These are phyloP conservation scores for Kodamaea ohmeri DNA, from an alignment of 1,139 yeast species.

Conservation along the genomic window DNA sequence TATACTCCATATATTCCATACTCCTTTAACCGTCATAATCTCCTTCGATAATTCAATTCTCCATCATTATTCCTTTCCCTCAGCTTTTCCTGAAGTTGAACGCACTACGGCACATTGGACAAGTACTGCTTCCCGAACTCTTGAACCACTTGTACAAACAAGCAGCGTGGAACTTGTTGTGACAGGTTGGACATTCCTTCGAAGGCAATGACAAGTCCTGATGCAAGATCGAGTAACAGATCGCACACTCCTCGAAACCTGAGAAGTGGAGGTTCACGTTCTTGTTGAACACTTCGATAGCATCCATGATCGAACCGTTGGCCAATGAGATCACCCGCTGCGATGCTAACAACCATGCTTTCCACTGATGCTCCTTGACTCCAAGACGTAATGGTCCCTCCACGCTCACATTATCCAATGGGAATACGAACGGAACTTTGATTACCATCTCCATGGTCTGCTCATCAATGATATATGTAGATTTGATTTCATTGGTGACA, in stretches of 20 bases:
- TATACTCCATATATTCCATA: too few species aligned
- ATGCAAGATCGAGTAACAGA: slow-evolving; percentile 87
- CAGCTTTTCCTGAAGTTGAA: slow-evolving; percentile 51
- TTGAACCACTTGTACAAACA: slow-evolving; percentile 97
- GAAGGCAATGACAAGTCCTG: slow-evolving; percentile 90
- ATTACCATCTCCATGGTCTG: slow-evolving; percentile 81
- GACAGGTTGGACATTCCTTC: slow-evolving; percentile 84
- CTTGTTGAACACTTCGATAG: slow-evolving; percentile 75
- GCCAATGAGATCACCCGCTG: slow-evolving; percentile 72
- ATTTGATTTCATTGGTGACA: slow-evolving; percentile 66
- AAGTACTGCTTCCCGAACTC: slow-evolving; percentile 85
- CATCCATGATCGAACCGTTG: slow-evolving; percentile 79
- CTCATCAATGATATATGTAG: slow-evolving; percentile 79
- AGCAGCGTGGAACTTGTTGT: slow-evolving; percentile 93
- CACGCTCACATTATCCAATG: slow-evolving; percentile 69
- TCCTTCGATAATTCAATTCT: not conserved
- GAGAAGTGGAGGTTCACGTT: slow-evolving; percentile 82
- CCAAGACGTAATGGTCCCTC: slow-evolving; percentile 82
- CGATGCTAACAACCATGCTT: slow-evolving; percentile 91
- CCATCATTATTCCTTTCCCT: not conserved
- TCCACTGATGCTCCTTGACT: slow-evolving; percentile 90
- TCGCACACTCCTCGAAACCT: slow-evolving; percentile 95
- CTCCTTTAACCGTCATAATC: not conserved
- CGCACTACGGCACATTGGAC: slow-evolving; percentile 89
- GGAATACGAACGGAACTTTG: slow-evolving; percentile 68